phyloP scores from a whole-genome alignment of 2,329 filamentous ascomycete species.

The Didymella arachidicola region DNA sequence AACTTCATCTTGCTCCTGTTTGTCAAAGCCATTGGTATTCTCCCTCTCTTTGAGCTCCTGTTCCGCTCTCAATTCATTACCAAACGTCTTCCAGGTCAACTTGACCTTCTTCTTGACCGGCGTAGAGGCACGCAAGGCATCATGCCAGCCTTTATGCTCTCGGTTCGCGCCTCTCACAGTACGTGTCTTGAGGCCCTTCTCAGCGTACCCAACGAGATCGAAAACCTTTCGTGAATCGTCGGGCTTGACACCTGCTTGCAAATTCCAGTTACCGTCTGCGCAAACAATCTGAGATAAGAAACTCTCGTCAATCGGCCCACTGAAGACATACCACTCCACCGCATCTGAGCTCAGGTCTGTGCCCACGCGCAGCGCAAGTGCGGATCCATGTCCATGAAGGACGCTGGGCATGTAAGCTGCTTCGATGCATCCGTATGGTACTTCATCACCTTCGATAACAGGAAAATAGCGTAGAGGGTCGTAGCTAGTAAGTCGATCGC shows the following conservation, averaged over 20 bases:
- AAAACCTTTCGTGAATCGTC: conserved; percentile 24
- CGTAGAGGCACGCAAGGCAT: conserved; percentile 29
- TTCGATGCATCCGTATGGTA: conserved; percentile 27
- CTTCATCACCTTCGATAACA: conserved; percentile 27
- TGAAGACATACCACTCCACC: conserved; percentile 38
- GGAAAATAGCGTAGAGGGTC: conserved; percentile 20
- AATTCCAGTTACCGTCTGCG: not conserved
- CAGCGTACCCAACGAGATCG: conserved; percentile 28
- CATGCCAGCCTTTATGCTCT: conserved; percentile 34
- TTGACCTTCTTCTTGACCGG: conserved; percentile 46
- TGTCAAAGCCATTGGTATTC: not conserved
- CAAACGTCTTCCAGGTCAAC: conserved; percentile 23
- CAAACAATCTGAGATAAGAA: conserved; percentile 16
- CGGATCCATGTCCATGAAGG: conserved; percentile 29
- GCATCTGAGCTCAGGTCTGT: conserved; percentile 1
- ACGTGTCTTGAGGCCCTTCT: conserved; percentile 18
- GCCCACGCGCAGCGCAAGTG: conserved; percentile 32
- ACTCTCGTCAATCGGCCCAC: conserved; percentile 3
- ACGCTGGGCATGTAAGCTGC: conserved; percentile 28
- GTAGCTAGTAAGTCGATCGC: conserved; percentile 16
- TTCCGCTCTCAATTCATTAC: conserved; percentile 13
- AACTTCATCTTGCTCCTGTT: not conserved
- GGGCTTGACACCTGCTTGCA: not conserved
- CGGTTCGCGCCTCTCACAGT: conserved; percentile 17
- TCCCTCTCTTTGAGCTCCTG: not conserved